A percentile compares a stretch with the other conserved stretches of the same genome.
Evolutionary conservation across 176 grass and related monocot species (phyloP).

Genomic region (Secale cereale): DNA sequence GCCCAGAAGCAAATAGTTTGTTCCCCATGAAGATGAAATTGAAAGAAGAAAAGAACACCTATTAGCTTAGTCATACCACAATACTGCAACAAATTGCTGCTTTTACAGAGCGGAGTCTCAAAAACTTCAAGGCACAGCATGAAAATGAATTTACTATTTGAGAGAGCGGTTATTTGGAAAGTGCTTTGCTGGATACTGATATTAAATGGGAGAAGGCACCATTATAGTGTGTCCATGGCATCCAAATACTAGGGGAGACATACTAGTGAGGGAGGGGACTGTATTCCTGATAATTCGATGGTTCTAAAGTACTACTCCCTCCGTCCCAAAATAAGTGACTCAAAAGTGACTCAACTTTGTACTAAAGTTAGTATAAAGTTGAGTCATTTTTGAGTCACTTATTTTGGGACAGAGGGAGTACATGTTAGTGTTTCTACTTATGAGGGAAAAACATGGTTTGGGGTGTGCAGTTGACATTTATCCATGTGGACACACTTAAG

Average conservation of each 20-base stretch:
- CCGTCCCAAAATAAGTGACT: no score
- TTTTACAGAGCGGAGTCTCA: background rate
- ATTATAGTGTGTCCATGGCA: background rate
- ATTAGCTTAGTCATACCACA: slow-evolving; percentile 8
- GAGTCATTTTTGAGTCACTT: no score
- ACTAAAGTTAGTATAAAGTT: no score
- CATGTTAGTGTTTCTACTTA: background rate
- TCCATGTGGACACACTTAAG: no score
- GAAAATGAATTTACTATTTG: slow-evolving; percentile 1
- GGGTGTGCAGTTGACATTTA: background rate
- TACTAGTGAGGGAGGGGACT: background rate
- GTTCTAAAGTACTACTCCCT: no score
- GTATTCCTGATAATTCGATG: background rate
- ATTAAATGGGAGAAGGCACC: background rate
- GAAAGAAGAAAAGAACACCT: background rate
- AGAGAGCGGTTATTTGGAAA: background rate
- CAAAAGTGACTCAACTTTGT: no score
- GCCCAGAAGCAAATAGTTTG: background rate
- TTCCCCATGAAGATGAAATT: background rate
- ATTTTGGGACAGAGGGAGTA: no score
- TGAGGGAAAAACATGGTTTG: background rate
- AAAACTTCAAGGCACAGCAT: background rate
- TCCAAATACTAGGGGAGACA: background rate
- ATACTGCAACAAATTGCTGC: background rate
- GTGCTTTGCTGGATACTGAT: background rate